A percentile compares a stretch with the other conserved stretches of the same genome.
phyloP scores from a whole-genome alignment of 2,329 filamentous ascomycete genomes.

The Botrytis porri region DNA sequence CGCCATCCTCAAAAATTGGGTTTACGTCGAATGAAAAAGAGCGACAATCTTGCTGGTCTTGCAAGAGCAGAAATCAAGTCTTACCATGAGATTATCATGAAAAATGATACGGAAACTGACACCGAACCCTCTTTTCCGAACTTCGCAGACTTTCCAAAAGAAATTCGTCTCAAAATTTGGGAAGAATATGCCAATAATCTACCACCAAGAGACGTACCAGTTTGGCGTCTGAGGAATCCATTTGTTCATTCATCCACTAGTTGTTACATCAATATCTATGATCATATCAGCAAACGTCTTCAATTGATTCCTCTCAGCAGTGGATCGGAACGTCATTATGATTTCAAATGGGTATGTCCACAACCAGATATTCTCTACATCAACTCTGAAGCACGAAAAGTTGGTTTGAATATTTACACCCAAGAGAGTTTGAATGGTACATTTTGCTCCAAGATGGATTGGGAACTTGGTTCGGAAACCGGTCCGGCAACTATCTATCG shows the following conservation, averaged over 20 bases:
- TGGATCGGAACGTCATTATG: neutral
- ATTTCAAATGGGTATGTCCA: neutral
- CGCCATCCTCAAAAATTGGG: neutral
- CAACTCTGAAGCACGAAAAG: neutral
- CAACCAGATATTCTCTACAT: neutral
- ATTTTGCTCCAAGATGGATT: neutral
- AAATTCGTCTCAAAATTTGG: constrained; percentile 6
- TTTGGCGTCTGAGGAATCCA: neutral
- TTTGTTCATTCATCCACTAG: neutral
- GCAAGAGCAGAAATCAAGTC: neutral
- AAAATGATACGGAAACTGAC: neutral
- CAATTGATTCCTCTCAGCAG: neutral
- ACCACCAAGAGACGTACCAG: neutral
- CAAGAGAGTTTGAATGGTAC: neutral
- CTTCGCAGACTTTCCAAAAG: neutral
- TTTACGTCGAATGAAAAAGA: neutral
- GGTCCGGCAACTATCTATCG: neutral
- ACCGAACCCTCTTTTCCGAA: neutral
- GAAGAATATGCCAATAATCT: neutral
- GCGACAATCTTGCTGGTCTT: neutral
- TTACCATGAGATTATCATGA: neutral
- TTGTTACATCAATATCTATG: neutral
- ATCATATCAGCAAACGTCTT: neutral
- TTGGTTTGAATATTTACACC: neutral
- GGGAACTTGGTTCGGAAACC: neutral